These are phyloP conservation scores for Trichoderma pleuroti DNA, from an alignment of 2,329 filamentous ascomycete species.

Conservation along the genomic window DNA sequence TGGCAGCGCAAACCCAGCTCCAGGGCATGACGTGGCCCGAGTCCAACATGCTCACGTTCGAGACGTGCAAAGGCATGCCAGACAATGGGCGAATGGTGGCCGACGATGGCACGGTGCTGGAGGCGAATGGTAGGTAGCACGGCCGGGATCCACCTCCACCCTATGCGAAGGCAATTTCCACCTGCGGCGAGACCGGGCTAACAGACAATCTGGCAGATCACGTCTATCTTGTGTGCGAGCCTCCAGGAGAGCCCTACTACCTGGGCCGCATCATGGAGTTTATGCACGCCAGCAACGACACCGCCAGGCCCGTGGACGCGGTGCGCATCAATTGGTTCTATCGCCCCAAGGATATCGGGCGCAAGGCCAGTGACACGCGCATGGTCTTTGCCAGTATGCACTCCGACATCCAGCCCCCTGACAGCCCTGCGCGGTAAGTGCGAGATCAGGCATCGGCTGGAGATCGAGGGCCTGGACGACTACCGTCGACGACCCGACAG, in stretches of 20 bases:
- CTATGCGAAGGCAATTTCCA: constrained; percentile 19
- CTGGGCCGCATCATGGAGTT: constrained; percentile 98
- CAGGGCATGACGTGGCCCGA: constrained; percentile 48
- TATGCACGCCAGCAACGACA: constrained; percentile 74
- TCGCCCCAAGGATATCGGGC: constrained; percentile 89
- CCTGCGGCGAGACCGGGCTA: constrained; percentile 25
- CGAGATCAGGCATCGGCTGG: constrained; percentile 80
- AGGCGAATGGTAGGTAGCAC: constrained; percentile 83
- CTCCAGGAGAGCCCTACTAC: constrained; percentile 96
- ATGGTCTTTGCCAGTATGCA: constrained; percentile 97
- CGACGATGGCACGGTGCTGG: constrained; percentile 83
- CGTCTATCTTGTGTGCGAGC: constrained; percentile 95
- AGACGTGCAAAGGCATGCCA: constrained; percentile 63
- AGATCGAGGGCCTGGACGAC: constrained; percentile 76
- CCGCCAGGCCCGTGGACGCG: constrained; percentile 71
- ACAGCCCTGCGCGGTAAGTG: constrained; percentile 92
- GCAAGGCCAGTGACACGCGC: constrained; percentile 85
- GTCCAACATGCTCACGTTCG: constrained; percentile 87
- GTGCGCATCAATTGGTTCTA: constrained; percentile 98
- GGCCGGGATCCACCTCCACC: constrained; percentile 19
- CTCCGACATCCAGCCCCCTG: constrained; percentile 86
- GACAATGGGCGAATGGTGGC: constrained; percentile 77
- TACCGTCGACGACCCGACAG: constrained; percentile 81
- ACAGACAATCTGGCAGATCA: constrained; percentile 52
- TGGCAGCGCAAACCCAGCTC: constrained; percentile 35